Evolutionary conservation across 495 filamentous ascomycete genomes (phyloP).

Genomic region (Podospora pseudopauciseta): DNA sequence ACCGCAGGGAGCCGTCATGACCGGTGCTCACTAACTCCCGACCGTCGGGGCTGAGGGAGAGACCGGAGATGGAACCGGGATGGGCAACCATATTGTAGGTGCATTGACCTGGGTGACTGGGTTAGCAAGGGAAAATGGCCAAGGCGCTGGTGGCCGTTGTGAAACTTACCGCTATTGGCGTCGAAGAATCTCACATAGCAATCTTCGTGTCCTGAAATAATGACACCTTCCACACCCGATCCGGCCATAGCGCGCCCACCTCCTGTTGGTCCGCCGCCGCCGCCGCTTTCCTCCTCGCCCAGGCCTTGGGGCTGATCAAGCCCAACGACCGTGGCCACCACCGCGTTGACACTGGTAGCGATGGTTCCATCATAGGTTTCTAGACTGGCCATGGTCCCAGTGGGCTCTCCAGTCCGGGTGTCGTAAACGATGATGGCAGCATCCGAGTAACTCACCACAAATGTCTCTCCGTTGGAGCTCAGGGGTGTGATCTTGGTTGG

Average conservation of each 20-base stretch:
- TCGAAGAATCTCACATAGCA: constrained; percentile 94
- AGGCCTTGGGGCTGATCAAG: constrained; percentile 64
- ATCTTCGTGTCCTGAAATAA: constrained; percentile 95
- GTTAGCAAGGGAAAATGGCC: neutral
- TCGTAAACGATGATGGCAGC: constrained; percentile 87
- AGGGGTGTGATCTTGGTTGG: constrained; percentile 91
- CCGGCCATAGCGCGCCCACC: constrained; percentile 55
- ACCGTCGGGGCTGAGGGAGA: constrained; percentile 87
- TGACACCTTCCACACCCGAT: constrained; percentile 80
- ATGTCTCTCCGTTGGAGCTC: constrained; percentile 79
- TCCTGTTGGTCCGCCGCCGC: constrained; percentile 70
- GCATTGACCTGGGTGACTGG: constrained; percentile 75
- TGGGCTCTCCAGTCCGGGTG: constrained; percentile 84
- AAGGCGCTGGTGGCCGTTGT: too few relatives aligned
- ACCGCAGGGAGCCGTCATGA: constrained; percentile 89
- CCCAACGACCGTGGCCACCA: constrained; percentile 83
- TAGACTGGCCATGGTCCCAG: constrained; percentile 83
- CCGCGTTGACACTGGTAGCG: constrained; percentile 78
- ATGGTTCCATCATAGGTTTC: constrained; percentile 90
- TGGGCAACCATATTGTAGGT: constrained; percentile 98
- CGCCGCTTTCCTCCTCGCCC: constrained; percentile 45
- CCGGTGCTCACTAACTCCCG: constrained; percentile 93
- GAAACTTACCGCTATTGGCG: constrained; percentile 88
- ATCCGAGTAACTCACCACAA: constrained; percentile 90
- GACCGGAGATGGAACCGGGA: constrained; percentile 81